Evolutionary conservation across 2,329 filamentous ascomycete genomes (phyloP), one percentile per base, ranked within the genome.

Genomic region (Penicillium glabrum): DNA sequence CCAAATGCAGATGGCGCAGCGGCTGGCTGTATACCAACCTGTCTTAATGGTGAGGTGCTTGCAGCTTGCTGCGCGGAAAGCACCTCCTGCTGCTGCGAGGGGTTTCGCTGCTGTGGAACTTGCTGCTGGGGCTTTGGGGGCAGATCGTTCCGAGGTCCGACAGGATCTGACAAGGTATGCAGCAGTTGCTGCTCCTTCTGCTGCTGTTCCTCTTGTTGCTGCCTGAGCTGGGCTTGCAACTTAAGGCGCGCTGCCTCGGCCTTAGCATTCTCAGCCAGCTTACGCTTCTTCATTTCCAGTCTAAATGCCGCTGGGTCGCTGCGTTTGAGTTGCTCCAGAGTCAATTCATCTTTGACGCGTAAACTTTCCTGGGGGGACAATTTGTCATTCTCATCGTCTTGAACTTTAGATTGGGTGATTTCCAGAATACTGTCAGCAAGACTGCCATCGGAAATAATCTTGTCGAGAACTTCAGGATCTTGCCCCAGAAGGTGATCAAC

Each of bases 391-490:
- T 35, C 46, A 24, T 48, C 46, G 19, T 48, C 29, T 33, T 37
- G 29, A 5, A 19, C n/a, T 24, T 31, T 37, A 10, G 46, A 48
- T 10, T 37, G 19, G 11, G 29, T 37, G 3, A 48, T 24, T 10
- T 33, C 31, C 11, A 48, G 1, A 27, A 48, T 35, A 24, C 31
- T 24, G n/a, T 23, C 23, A 16, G 46, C 29, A 14, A 24, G 4
- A 26, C 26, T 21, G 14, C 46, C 33, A 2, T 35, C 10, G 19
- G 39, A 21, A 10, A 76, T 63, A n/a, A 77, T 73, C 46, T 75
- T 74, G 67, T 96, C 91, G 43, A 89, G 71, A 3, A 88, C 83
- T 2, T 73, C 60, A 6, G 76, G 74, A 65, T 89, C 86, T 62
- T 86, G 87, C 5, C 87, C 87, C 1, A 76, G 68, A 1, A 90